Conservation (phyloP, 2,329 filamentous ascomycete genomes). For the Graphium sp. region DNA sequence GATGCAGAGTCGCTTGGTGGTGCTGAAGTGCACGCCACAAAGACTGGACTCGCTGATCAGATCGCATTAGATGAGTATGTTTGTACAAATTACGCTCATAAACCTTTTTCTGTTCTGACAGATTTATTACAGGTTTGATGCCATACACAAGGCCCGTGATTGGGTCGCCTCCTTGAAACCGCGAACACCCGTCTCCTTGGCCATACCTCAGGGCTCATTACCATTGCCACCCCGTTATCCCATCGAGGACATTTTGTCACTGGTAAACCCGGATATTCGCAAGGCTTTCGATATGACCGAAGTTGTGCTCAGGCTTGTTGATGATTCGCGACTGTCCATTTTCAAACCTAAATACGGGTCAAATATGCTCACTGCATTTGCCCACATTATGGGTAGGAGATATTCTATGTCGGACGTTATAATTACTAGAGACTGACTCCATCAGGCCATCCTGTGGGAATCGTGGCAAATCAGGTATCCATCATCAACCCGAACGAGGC, state of each 20-base stretch:
- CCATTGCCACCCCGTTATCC: slow-evolving; percentile 14
- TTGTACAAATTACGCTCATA: slow-evolving; percentile 18
- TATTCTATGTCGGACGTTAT: too few species aligned
- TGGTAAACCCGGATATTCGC: slow-evolving; percentile 18
- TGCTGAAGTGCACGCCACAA: slow-evolving; percentile 19
- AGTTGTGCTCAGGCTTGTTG: slow-evolving; percentile 20
- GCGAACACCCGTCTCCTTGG: too few species aligned
- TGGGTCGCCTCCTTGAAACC: slow-evolving; percentile 13
- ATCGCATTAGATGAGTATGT: slow-evolving; percentile 20
- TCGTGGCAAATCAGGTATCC: slow-evolving; percentile 20
- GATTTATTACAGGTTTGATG: slow-evolving; percentile 15
- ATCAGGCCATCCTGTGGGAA: slow-evolving; percentile 17
- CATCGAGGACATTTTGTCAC: slow-evolving; percentile 16
- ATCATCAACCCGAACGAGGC: slow-evolving; percentile 22
- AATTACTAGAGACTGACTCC: slow-evolving; percentile 2
- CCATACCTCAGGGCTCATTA: neutral
- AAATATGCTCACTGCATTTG: slow-evolving; percentile 19
- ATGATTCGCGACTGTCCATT: slow-evolving; percentile 17
- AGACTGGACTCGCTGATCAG: slow-evolving; percentile 23
- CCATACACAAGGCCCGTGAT: slow-evolving; percentile 14
- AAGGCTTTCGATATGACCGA: slow-evolving; percentile 14
- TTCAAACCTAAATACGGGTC: slow-evolving; percentile 23
- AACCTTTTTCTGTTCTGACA: slow-evolving; percentile 20
- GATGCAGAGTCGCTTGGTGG: slow-evolving; percentile 23
- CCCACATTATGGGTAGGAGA: slow-evolving; percentile 13